Conservation (phyloP, 371 early-diverging fungal species). For the Mortierella polycephala region DNA sequence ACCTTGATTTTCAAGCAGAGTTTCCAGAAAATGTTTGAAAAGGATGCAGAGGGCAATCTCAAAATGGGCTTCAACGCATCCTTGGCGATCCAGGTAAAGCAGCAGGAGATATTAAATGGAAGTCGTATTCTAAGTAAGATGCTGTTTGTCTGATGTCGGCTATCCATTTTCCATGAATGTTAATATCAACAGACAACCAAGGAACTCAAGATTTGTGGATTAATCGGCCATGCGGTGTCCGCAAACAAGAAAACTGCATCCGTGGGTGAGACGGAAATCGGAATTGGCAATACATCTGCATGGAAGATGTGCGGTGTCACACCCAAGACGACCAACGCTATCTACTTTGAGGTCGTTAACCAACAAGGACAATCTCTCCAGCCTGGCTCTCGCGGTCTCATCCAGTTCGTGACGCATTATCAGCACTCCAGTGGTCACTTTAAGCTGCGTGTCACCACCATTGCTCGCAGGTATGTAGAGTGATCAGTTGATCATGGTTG, state of each 20-base stretch:
- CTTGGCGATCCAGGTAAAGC: slow-evolving; percentile 86
- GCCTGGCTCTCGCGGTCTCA: slow-evolving; percentile 89
- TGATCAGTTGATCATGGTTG: neutral
- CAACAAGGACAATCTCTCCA: slow-evolving; percentile 85
- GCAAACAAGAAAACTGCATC: slow-evolving; percentile 88
- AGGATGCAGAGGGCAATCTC: slow-evolving; percentile 89
- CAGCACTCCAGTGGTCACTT: slow-evolving; percentile 94
- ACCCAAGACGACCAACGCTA: slow-evolving; percentile 85
- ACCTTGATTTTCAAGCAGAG: slow-evolving; percentile 97
- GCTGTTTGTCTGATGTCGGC: too few relatives aligned
- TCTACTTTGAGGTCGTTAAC: slow-evolving; percentile 97
- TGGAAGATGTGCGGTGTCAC: slow-evolving; percentile 96
- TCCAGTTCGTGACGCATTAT: slow-evolving; percentile 96
- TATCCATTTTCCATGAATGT: too few relatives aligned
- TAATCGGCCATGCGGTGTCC: slow-evolving; percentile 95
- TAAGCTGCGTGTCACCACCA: slow-evolving; percentile 94
- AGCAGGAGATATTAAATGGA: too few relatives aligned
- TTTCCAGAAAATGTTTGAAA: slow-evolving; percentile 92
- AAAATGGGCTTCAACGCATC: slow-evolving; percentile 99
- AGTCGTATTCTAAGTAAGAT: too few relatives aligned
- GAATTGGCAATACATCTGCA: slow-evolving; percentile 93
- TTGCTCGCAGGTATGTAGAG: slow-evolving; percentile 74
- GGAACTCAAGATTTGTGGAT: slow-evolving; percentile 95
- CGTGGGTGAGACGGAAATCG: slow-evolving; percentile 98
- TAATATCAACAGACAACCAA: slow-evolving; percentile 76